These are phyloP conservation scores for Clarireedia monteithiana DNA, from an alignment of 2,329 filamentous ascomycete genomes.

Conservation along the genomic window DNA sequence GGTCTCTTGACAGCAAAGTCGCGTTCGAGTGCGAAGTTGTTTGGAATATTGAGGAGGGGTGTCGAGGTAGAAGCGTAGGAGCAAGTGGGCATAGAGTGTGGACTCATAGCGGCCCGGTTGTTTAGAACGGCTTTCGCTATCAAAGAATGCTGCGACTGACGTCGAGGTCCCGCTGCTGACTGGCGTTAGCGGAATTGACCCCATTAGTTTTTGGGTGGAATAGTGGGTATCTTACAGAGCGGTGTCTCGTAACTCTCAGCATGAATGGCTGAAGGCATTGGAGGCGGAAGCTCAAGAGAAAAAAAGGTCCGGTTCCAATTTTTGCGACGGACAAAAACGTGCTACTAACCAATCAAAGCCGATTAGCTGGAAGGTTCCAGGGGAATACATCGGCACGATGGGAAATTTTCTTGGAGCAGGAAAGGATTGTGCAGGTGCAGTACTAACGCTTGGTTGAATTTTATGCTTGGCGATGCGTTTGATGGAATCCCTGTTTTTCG, in stretches of 20 bases:
- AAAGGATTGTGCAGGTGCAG: neutral
- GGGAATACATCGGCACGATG: constrained; percentile 1
- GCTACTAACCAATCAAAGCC: neutral
- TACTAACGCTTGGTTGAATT: neutral
- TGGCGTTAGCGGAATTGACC: constrained; percentile 1
- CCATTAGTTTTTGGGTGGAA: neutral
- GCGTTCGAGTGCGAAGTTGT: neutral
- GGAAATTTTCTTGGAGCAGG: neutral
- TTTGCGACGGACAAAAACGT: neutral
- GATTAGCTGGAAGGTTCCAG: constrained; percentile 1
- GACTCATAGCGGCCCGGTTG: constrained; percentile 3
- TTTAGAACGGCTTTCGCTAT: constrained; percentile 6
- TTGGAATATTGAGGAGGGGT: constrained; percentile 2
- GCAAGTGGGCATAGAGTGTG: neutral
- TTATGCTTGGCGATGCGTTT: neutral
- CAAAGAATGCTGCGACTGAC: constrained; percentile 9
- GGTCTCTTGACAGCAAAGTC: constrained; percentile 6
- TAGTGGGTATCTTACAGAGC: constrained; percentile 7
- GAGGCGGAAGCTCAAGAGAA: neutral
- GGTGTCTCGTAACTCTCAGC: constrained; percentile 1
- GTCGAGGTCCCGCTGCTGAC: constrained; percentile 3
- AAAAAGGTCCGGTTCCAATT: neutral
- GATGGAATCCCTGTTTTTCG: too few relatives aligned
- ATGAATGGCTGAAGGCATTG: constrained; percentile 11
- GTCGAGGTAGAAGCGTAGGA: neutral